These are phyloP conservation scores for Magnusiomyces tetraspermus DNA, from an alignment of 1,139 yeast species.

Conservation along the genomic window DNA sequence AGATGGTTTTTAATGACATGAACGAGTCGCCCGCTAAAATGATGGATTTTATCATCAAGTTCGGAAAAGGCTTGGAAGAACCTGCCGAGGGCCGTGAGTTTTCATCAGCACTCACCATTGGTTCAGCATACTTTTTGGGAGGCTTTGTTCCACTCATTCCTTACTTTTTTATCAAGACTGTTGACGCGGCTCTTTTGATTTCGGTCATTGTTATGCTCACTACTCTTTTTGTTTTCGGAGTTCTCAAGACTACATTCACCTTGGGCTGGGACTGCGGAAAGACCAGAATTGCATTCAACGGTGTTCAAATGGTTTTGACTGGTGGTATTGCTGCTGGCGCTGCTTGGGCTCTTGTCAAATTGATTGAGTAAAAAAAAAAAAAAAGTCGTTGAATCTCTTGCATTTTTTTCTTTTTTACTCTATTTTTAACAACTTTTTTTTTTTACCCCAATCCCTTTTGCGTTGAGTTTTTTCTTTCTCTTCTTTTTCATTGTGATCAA, in stretches of 20 bases:
- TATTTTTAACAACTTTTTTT: background rate
- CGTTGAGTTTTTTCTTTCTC: too few species aligned
- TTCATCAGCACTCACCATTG: constrained; percentile 69
- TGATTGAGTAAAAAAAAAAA: constrained; percentile 47
- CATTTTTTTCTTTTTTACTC: background rate
- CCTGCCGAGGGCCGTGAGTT: constrained; percentile 73
- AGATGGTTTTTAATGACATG: constrained; percentile 51
- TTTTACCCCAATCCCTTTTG: background rate
- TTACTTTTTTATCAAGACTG: constrained; percentile 64
- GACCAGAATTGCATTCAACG: constrained; percentile 59
- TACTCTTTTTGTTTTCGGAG: constrained; percentile 83
- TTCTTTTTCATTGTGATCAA: too few species aligned
- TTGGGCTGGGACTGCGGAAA: constrained; percentile 68
- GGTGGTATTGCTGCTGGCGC: constrained; percentile 97
- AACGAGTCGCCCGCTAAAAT: constrained; percentile 48
- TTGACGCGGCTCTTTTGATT: constrained; percentile 62
- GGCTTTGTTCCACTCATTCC: constrained; percentile 77
- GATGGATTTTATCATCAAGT: constrained; percentile 63
- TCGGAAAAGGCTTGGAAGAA: constrained; percentile 68
- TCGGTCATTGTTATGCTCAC: constrained; percentile 76
- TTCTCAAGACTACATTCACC: constrained; percentile 70
- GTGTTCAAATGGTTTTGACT: constrained; percentile 81
- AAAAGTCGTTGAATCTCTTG: too few species aligned
- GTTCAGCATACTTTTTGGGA: constrained; percentile 64
- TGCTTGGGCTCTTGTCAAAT: constrained; percentile 85